A percentile compares a stretch with the other conserved stretches of the same genome.
Conservation (phyloP, 306 rosid species). For the Fagus crenata region DNA sequence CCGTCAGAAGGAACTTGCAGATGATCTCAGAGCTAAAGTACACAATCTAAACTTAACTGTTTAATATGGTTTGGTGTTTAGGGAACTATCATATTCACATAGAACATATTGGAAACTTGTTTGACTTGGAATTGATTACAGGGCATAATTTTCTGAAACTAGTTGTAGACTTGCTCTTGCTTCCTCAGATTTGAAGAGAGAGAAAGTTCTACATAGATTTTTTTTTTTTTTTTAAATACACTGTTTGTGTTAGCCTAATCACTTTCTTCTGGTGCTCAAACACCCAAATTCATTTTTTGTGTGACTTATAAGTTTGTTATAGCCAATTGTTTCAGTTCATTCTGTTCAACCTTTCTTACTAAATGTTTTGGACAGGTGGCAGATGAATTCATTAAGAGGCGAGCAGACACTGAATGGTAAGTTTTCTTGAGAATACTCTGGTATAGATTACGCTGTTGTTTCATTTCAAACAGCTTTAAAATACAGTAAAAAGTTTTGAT, state of each 20-base stretch:
- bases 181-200: not conserved
- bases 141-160: not conserved
- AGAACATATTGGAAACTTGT: not conserved
- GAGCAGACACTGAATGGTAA: constrained; percentile 68
- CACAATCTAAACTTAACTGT: not conserved
- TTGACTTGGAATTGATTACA: not conserved
- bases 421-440: constrained; percentile 11
- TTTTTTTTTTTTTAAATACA: not conserved
- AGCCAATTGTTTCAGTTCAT: not conserved
- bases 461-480: constrained; percentile 4
- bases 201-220: not conserved
- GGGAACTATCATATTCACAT: not conserved
- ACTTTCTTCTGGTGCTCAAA: not conserved
- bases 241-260: not conserved
- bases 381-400: constrained; percentile 74
- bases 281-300: not conserved
- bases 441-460: not conserved
- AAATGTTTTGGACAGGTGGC: constrained; percentile 58
- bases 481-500: not conserved
- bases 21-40: constrained; percentile 77
- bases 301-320: constrained; percentile 5
- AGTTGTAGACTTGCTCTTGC: not conserved
- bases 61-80: not conserved
- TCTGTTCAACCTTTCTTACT: not conserved
- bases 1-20: constrained; percentile 77